phyloP scores from a whole-genome alignment of 1,284 basidiomycete genomes.

The Tilletia caries region DNA sequence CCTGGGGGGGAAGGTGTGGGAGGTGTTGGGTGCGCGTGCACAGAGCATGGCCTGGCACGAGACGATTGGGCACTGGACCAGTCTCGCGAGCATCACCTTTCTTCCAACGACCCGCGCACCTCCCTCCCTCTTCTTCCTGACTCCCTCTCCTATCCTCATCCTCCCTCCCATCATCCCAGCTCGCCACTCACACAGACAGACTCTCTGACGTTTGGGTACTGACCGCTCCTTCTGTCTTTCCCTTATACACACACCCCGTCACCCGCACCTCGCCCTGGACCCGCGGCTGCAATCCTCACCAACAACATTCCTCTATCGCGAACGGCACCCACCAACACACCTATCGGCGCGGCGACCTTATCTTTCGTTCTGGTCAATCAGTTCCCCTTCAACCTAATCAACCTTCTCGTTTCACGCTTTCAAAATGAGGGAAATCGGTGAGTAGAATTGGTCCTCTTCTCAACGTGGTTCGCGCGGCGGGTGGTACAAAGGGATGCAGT shows the following conservation, averaged over 20 bases:
- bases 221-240: too few relatives aligned
- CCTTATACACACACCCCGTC: too few relatives aligned
- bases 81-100: background rate
- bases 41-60: background rate
- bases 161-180: background rate
- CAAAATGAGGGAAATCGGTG: conserved; percentile 11
- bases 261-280: too few relatives aligned
- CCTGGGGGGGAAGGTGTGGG: background rate
- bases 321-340: too few relatives aligned
- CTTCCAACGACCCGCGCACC: background rate
- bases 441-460: background rate
- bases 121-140: background rate
- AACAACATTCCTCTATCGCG: too few relatives aligned
- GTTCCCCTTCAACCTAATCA: background rate
- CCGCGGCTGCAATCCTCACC: too few relatives aligned
- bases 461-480: too few relatives aligned
- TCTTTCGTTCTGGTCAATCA: too few relatives aligned
- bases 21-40: background rate
- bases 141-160: background rate
- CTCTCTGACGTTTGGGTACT: too few relatives aligned
- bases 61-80: conserved; percentile 13
- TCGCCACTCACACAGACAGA: background rate
- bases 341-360: too few relatives aligned
- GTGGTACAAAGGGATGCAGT: too few relatives aligned
- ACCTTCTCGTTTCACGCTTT: conserved; percentile 3